Base-by-base conservation (phyloP, 1,284 basidiomycete genomes). In the Phaffia rhodozyma region DNA sequence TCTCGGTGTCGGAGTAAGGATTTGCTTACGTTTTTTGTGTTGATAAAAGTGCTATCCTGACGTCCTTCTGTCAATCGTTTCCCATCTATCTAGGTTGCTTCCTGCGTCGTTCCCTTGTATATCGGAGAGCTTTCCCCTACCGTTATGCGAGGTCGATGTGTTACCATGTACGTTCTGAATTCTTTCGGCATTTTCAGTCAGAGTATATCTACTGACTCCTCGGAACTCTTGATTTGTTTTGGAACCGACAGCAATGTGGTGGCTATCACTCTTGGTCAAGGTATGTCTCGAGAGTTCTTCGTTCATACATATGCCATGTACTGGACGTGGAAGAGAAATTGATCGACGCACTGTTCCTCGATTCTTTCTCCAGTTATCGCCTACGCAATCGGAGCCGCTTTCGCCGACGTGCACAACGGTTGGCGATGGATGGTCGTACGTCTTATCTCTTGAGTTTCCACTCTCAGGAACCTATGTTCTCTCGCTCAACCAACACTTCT, bases 91-190 rank as follows among this genome's bases (percentile, higher is more conserved):
- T 84, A 85, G 9, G 75, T 87, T 0, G 86, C 87, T n/a, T 82
- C 85, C 6, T 89, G 87, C 70, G 82, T 88, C 59, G 85, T 86
- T 0, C 87, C 87, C 2, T 78, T 91, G 5, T 90, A 90, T 72
- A 89, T 91, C 62, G 86, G 88, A 70, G 89, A 91, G 73, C 80
- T 91, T 29, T 84, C 86, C 0, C 88, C 88, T 0, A 87, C 86
- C 3, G 78, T 81, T 38, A 79, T 87, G 52, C 80, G 88, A 20
- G 89, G 88, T 0, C 58, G 63, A 29, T 61, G 58, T 30, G 63
- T 65, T n/a, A 65, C 63, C 23, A 61, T 65, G 58, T 60, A 25
- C 32, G 58, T 51, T 23, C 9, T 43, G 38, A 78, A 59, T n/a
- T 51, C 1, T 52, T 55, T 2, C 32, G 13, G 49, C 38, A 21